Conservation (phyloP, 495 filamentous ascomycete genomes). For the Aspergillus bertholletiae region DNA sequence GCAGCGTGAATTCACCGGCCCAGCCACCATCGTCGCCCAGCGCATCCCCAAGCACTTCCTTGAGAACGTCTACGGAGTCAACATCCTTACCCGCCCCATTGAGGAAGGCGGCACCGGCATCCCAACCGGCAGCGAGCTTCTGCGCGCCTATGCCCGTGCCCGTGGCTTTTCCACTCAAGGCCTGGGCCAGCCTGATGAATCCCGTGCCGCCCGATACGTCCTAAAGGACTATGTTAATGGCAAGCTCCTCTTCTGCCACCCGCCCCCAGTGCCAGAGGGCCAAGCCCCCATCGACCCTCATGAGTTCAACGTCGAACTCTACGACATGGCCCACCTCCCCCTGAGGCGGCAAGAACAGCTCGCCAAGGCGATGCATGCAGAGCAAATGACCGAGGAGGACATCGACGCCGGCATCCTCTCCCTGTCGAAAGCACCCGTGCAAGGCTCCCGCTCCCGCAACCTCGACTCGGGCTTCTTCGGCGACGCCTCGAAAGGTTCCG, state of each 20-base stretch:
- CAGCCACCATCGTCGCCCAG: constrained; percentile 78
- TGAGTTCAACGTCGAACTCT: constrained; percentile 86
- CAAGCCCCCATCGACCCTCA: constrained; percentile 59
- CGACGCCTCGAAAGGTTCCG: constrained; percentile 52
- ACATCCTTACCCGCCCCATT: constrained; percentile 72
- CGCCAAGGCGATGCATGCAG: constrained; percentile 40
- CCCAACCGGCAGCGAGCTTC: constrained; percentile 82
- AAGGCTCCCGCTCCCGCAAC: constrained; percentile 66
- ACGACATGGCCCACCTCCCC: constrained; percentile 75
- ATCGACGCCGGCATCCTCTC: constrained; percentile 27
- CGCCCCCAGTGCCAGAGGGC: constrained; percentile 59
- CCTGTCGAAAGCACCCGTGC: constrained; percentile 19
- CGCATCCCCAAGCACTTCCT: constrained; percentile 88
- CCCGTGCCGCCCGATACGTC: constrained; percentile 81
- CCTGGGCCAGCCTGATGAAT: constrained; percentile 88
- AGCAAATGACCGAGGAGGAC: constrained; percentile 34
- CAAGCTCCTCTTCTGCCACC: constrained; percentile 87
- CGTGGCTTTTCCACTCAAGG: constrained; percentile 86
- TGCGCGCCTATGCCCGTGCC: constrained; percentile 81
- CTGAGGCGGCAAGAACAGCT: constrained; percentile 58
- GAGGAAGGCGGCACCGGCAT: constrained; percentile 94
- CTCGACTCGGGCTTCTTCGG: constrained; percentile 89
- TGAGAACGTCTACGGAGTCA: constrained; percentile 90
- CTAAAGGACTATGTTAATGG: constrained; percentile 98
- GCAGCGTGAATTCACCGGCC: constrained; percentile 89